Evolutionary conservation across 2,329 filamentous ascomycete species (phyloP).

Genomic region (Cladosporium sp.): DNA sequence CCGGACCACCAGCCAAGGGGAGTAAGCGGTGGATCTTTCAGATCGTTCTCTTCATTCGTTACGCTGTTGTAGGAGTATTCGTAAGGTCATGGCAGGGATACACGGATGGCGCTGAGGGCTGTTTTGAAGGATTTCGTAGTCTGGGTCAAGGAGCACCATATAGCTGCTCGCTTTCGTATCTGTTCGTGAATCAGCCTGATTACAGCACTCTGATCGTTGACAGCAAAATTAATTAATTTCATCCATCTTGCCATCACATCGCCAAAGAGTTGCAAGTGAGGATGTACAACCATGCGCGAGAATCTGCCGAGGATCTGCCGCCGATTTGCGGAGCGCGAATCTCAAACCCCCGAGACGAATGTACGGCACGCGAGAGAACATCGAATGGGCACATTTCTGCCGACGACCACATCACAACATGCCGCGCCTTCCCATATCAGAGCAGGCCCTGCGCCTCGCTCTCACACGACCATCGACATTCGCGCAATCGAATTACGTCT

Average conservation of each 20-base stretch:
- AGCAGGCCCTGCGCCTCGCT: constrained; percentile 25
- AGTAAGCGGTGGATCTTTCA: not conserved
- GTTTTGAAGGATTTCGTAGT: constrained; percentile 2
- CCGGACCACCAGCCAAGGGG: constrained; percentile 31
- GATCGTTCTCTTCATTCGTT: not conserved
- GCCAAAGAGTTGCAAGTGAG: too few relatives aligned
- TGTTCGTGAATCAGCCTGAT: too few relatives aligned
- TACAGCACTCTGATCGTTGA: too few relatives aligned
- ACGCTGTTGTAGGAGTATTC: not conserved
- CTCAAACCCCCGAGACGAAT: too few relatives aligned
- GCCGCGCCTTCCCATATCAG: constrained; percentile 12
- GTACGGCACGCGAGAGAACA: too few relatives aligned
- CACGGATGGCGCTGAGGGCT: constrained; percentile 1
- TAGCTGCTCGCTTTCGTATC: too few relatives aligned
- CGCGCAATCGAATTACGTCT: constrained; percentile 21
- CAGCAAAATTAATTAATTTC: too few relatives aligned
- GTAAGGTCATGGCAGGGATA: not conserved
- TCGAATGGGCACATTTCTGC: not conserved
- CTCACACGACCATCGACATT: constrained; percentile 8
- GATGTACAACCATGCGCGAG: too few relatives aligned
- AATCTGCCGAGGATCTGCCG: too few relatives aligned
- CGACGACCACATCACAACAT: not conserved
- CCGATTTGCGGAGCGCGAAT: too few relatives aligned
- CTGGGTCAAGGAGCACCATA: not conserved
- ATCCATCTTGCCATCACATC: too few relatives aligned